These are phyloP conservation scores for Cercophora sp. DNA, from an alignment of 495 filamentous ascomycete species.

Conservation along the genomic window DNA sequence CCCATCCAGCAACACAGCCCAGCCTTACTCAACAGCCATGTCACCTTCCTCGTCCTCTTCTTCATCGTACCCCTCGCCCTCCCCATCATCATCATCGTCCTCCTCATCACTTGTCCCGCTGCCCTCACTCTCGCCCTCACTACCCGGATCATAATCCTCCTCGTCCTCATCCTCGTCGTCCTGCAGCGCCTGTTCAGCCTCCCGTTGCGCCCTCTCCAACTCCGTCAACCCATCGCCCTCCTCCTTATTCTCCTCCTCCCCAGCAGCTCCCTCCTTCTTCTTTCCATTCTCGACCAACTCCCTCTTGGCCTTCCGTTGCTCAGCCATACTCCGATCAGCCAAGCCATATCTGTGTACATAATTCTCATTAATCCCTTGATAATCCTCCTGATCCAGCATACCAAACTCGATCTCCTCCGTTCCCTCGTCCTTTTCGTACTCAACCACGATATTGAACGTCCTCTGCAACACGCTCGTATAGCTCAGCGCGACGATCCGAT, in stretches of 20 bases:
- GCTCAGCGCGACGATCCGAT: constrained; percentile 71
- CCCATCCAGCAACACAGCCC: no score
- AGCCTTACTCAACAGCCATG: no score
- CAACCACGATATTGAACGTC: constrained; percentile 88
- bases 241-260: constrained; percentile 57
- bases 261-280: constrained; percentile 49
- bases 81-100: constrained; percentile 46
- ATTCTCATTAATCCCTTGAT: constrained; percentile 67
- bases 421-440: constrained; percentile 44
- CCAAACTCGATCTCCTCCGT: constrained; percentile 74
- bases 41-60: constrained; percentile 24
- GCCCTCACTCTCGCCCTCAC: constrained; percentile 69
- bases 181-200: constrained; percentile 49
- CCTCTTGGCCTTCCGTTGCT: constrained; percentile 74
- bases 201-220: constrained; percentile 50
- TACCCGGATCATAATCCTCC: constrained; percentile 84
- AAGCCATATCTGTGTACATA: constrained; percentile 79
- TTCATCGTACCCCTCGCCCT: constrained; percentile 37
- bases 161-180: constrained; percentile 80
- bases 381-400: constrained; percentile 86
- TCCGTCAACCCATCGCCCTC: constrained; percentile 63
- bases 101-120: constrained; percentile 50
- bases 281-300: constrained; percentile 44
- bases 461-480: constrained; percentile 88
- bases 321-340: constrained; percentile 90